A percentile compares a stretch with the other conserved stretches of the same genome.
phyloP scores from a whole-genome alignment of 495 filamentous ascomycete genomes.

The Neurospora sublineolata region DNA sequence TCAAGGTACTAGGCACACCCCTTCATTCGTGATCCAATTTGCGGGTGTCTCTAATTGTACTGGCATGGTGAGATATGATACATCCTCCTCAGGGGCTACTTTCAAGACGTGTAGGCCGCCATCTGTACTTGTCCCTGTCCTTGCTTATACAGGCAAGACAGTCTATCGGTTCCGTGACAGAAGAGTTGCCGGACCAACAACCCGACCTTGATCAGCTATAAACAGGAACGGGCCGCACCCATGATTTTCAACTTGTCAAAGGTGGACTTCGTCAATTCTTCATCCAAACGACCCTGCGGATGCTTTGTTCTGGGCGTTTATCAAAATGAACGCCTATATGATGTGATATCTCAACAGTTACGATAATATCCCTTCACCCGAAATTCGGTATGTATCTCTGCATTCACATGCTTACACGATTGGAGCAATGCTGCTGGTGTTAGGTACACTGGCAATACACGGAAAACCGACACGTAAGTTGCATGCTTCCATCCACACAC shows the following conservation, averaged over 20 bases:
- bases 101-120: not conserved
- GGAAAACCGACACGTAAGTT: not conserved
- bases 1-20: not conserved
- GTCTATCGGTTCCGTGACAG: not conserved
- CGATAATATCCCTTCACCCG: not conserved
- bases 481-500: not conserved
- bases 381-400: not conserved
- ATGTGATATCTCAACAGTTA: not conserved
- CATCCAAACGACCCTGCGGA: not conserved
- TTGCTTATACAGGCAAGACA: not conserved
- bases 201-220: not conserved
- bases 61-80: not conserved
- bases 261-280: not conserved
- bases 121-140: not conserved
- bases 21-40: not conserved
- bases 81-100: not conserved
- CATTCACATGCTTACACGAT: not conserved
- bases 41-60: not conserved
- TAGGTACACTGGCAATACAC: not conserved
- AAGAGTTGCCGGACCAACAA: not conserved
- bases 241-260: not conserved
- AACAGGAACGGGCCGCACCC: not conserved
- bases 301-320: not conserved
- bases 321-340: not conserved
- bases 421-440: not conserved